Conservation (phyloP, 805 yeast species). For the Starmerella apis region DNA sequence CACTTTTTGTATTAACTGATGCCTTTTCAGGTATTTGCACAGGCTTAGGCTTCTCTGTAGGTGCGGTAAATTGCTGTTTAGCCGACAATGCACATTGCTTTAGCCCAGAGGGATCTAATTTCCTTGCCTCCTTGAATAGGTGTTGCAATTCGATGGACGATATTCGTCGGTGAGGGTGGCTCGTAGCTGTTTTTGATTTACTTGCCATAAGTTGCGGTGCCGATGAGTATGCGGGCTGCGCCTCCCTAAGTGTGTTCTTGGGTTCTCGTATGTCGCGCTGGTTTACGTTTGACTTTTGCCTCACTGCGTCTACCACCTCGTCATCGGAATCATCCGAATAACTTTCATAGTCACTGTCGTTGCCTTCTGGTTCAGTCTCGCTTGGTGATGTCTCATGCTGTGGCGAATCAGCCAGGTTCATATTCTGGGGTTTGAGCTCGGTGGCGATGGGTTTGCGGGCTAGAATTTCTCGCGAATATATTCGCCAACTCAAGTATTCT, state of each 20-base stretch:
- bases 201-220: not conserved
- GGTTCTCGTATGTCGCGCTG: not conserved
- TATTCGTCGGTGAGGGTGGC: slow-evolving; percentile 9
- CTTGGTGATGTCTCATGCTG: not conserved
- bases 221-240: not conserved
- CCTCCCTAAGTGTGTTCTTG: not conserved
- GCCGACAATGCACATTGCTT: not conserved
- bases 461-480: slow-evolving; percentile 23
- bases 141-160: slow-evolving; percentile 17
- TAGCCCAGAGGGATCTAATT: not conserved
- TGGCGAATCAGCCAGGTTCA: not conserved
- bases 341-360: slow-evolving; percentile 4
- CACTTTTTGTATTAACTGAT: not conserved
- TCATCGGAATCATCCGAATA: not conserved
- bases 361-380: not conserved
- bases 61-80: not conserved
- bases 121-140: slow-evolving; percentile 10
- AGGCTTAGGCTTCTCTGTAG: not conserved
- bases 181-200: not conserved
- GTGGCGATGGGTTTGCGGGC: slow-evolving; percentile 3
- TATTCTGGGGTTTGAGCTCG: not conserved
- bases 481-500: slow-evolving; percentile 26
- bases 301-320: not conserved
- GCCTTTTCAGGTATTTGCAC: not conserved
- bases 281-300: not conserved